Evolutionary conservation across 257 asterid species (phyloP), one percentile per base, ranked within the genome.

Genomic region (Marsdenia floribunda): DNA sequence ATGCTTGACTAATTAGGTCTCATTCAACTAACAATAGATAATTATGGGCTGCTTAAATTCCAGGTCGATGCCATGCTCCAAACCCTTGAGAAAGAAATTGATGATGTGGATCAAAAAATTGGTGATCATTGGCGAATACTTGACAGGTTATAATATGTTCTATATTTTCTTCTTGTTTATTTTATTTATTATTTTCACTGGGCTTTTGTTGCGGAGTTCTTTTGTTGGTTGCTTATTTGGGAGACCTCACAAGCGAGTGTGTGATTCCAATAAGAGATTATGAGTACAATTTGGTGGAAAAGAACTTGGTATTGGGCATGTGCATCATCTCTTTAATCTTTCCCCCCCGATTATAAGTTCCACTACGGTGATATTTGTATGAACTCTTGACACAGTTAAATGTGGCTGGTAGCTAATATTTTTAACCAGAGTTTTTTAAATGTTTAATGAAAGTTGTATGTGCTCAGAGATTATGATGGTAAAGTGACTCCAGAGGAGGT

Each of bases 11-110:
- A 0, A 42, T 22, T 1, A 37, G 29, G 12, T 65, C 50, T 33
- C 46, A 65, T 19, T 65, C 46, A 14, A 26, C 53, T 49, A 15
- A 71, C 24, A 70, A 16, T 49, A 29, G 26, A 21, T 15, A 15
- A 18, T 52, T 26, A 35, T 50, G 26, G 21, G 26, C 52, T 33
- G 49, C 64, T 71, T 24, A 19, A 42, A 49, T 26, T 53, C 63
- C 82, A 92, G 97, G 98, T 95, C 81, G 99, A 92, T 85, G 90
- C 89, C 69, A 95, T 95, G 98, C 96, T 95, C 63, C 97, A 95
- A 57, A 95, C 88, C 80, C 96, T 95, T 80, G 99, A 95, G 82
- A 91, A 89, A 85, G 98, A 95, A 81, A 95, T 95, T 58, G 98
- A 95, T 83, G 96, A 89, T 5, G 99, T 95, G 80, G 98, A 95